phyloP scores from a whole-genome alignment of 2,329 filamentous ascomycete genomes.

The Biscogniauxia mediterranea region DNA sequence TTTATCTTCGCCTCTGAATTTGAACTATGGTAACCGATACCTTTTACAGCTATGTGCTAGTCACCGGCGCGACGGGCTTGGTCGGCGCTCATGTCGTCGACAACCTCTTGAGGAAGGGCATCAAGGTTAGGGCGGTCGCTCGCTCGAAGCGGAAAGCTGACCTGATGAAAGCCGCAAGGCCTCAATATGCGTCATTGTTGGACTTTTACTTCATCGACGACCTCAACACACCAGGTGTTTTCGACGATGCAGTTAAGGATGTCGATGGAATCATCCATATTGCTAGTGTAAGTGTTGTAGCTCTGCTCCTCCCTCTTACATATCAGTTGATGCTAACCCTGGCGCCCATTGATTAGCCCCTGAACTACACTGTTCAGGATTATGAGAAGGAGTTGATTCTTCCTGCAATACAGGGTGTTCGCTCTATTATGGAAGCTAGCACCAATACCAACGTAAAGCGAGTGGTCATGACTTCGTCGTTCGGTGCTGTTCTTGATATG shows the following conservation, averaged over 20 bases:
- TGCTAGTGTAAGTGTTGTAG: constrained; percentile 37
- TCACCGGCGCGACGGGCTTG: constrained; percentile 10
- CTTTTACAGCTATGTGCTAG: constrained; percentile 2
- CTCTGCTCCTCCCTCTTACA: background rate
- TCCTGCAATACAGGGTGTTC: constrained; percentile 46
- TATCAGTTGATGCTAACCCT: background rate
- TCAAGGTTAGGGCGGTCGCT: constrained; percentile 10
- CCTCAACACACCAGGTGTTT: constrained; percentile 37
- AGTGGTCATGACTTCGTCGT: constrained; percentile 62
- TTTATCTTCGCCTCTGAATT: background rate
- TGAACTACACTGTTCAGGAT: constrained; percentile 39
- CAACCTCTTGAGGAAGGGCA: constrained; percentile 6
- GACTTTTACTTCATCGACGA: constrained; percentile 35
- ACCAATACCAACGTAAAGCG: constrained; percentile 26
- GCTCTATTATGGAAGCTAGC: constrained; percentile 38
- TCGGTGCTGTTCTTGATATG: constrained; percentile 61
- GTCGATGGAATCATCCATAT: constrained; percentile 45
- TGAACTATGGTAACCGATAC: background rate
- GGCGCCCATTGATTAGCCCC: constrained; percentile 32
- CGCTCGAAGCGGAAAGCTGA: constrained; percentile 11
- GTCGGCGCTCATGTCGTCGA: constrained; percentile 12
- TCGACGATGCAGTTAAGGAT: constrained; percentile 38
- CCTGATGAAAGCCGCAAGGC: constrained; percentile 3
- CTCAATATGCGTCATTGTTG: constrained; percentile 2
- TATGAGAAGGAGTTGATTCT: constrained; percentile 42